Percentiles rank a stretch among this genome's conserved stretches.
These are phyloP conservation scores for Auriscalpium orientale DNA, from an alignment of 768 basidiomycete species.

Conservation along the genomic window DNA sequence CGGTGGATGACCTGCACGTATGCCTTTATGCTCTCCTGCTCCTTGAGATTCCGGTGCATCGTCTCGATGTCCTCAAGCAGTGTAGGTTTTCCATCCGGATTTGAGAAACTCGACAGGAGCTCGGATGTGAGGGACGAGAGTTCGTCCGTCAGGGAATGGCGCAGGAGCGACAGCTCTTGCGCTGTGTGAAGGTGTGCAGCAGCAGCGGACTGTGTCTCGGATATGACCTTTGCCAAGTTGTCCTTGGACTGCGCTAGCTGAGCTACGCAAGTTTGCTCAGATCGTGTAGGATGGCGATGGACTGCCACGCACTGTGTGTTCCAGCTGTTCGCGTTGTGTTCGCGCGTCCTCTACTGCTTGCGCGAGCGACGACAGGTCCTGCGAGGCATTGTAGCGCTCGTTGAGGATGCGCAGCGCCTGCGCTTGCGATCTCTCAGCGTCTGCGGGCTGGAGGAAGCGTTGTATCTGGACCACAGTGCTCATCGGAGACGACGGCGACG, in stretches of 20 bases:
- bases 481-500: neutral
- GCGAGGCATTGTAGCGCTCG: slow-evolving; percentile 35
- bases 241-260: slow-evolving; percentile 51
- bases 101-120: slow-evolving; percentile 49
- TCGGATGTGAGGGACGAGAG: slow-evolving; percentile 58
- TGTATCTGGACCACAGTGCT: slow-evolving; percentile 32
- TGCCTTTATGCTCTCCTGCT: slow-evolving; percentile 65
- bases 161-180: slow-evolving; percentile 65
- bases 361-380: slow-evolving; percentile 30
- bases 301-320: slow-evolving; percentile 21
- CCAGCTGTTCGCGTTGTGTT: slow-evolving; percentile 19
- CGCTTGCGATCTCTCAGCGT: slow-evolving; percentile 26
- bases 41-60: slow-evolving; percentile 67
- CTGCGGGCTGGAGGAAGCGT: slow-evolving; percentile 42
- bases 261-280: slow-evolving; percentile 39
- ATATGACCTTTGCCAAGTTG: slow-evolving; percentile 38
- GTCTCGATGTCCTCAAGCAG: slow-evolving; percentile 79
- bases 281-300: slow-evolving; percentile 6
- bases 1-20: slow-evolving; percentile 73
- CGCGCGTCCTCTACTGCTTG: slow-evolving; percentile 40
- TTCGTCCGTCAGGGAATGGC: slow-evolving; percentile 75
- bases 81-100: slow-evolving; percentile 44
- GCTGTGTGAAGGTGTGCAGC: slow-evolving; percentile 51
- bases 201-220: slow-evolving; percentile 39
- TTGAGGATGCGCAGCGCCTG: slow-evolving; percentile 36